Evolutionary conservation across 2,329 filamentous ascomycete species (phyloP), one percentile per base, ranked within the genome.

Genomic region (Exophiala phaeomuriformis): DNA sequence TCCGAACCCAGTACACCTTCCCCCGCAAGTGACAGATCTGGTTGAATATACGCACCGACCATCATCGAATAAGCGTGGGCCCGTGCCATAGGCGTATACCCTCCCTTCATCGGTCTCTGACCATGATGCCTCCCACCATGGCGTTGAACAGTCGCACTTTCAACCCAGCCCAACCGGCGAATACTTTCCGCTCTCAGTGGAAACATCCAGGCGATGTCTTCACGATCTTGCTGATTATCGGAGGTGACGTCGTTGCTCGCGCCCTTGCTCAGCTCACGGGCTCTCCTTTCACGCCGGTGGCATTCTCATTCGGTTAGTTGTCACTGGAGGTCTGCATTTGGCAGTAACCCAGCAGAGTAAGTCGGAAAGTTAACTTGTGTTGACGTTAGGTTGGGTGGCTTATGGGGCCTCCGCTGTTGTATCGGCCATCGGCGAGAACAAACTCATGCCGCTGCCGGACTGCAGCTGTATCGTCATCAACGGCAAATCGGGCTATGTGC

Each of bases 381-480:
- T 3, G 19, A 41, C 39, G 9, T 10, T 28, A 55, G 58, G 59
- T 50, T 72, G 70, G 68, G 69, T 71, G 0, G 64, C 68, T 1
- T 72, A 71, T 43, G 63, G 66, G 3, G 57, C 68, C n/a, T 58
- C 57, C 0, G 61, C 65, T 3, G 49, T 71, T n/a, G 51, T 63
- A 4, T 61, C 47, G 2, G 56, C 63, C 1, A 47, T 69, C 10
- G 67, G 70, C 3, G 67, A 69, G 32, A 64, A 65, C 57, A 60
- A 56, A 40, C 59, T 71, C 9, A 66, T 71, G 61, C 72, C 71
- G 5, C 49, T 59, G 32, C 68, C 74, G 1, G 57, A 60, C 32
- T 53, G 58, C 63, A 52, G 44, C 4, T 66, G 75, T 12, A 68
- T 74, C 46, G 53, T 61, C 19, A 55, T 59, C 36, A 72, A 73